Percentiles rank a stretch among this genome's conserved stretches.
phyloP scores from a whole-genome alignment of 169 alveolate species.

The Plasmodium billcollinsi region DNA sequence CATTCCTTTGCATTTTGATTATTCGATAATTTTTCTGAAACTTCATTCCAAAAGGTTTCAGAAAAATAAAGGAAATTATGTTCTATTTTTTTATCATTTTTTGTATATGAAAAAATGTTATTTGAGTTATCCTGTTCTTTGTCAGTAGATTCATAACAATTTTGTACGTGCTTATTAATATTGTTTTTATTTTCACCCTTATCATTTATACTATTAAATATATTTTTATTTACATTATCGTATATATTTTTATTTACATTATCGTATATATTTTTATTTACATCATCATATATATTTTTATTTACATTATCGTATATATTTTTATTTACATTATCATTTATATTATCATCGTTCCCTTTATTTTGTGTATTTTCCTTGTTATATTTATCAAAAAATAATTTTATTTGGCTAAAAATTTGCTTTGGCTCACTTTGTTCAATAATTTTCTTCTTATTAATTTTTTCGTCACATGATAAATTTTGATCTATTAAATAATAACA shows the following conservation, averaged over 20 bases:
- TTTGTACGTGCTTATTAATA: no score
- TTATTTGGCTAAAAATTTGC: conserved; percentile 23
- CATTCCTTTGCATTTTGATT: conserved; percentile 30
- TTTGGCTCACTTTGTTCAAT: conserved; percentile 42
- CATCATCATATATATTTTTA: no score
- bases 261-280: background rate
- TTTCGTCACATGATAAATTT: conserved; percentile 31
- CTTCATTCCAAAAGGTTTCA: conserved; percentile 39
- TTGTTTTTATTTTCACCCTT: background rate
- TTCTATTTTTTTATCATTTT: background rate
- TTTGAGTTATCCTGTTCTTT: no score
- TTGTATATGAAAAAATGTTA: background rate
- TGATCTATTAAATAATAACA: conserved; percentile 33
- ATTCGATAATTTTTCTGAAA: conserved; percentile 24
- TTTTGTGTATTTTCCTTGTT: background rate
- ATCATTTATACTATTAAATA: background rate
- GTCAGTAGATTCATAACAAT: background rate
- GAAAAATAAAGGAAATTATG: conserved; percentile 19
- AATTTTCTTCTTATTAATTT: conserved; percentile 18
- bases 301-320: no score
- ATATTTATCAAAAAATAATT: conserved; percentile 27
- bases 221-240: background rate
- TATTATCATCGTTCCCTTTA: background rate
- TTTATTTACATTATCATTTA: background rate
- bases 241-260: background rate